A percentile compares a stretch with the other conserved stretches of the same genome.
phyloP scores from a whole-genome alignment of 495 filamentous ascomycete genomes.

The Aspergillus sclerotioniger region DNA sequence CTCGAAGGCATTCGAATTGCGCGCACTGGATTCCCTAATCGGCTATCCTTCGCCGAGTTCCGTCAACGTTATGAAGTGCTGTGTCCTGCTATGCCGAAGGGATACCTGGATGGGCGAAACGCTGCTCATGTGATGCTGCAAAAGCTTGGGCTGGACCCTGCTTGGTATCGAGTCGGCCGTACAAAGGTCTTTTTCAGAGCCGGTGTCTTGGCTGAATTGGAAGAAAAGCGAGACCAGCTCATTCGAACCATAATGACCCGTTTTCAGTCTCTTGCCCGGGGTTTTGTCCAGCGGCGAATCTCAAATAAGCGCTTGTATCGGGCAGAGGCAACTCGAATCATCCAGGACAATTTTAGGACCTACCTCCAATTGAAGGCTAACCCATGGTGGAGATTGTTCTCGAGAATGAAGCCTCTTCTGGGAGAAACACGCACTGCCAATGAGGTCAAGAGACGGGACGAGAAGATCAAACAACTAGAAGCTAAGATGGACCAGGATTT shows the following conservation, averaged over 20 bases:
- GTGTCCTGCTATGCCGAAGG: slow-evolving; percentile 82
- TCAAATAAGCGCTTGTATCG: slow-evolving; percentile 91
- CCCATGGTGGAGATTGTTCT: slow-evolving; percentile 95
- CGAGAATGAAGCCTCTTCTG: slow-evolving; percentile 92
- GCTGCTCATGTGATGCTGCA: slow-evolving; percentile 85
- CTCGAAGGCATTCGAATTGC: slow-evolving; percentile 97
- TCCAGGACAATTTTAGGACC: slow-evolving; percentile 87
- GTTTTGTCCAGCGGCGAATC: slow-evolving; percentile 82
- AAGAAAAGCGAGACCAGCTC: slow-evolving; percentile 89
- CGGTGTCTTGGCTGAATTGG: slow-evolving; percentile 92
- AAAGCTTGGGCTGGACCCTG: slow-evolving; percentile 76
- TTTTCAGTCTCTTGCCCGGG: slow-evolving; percentile 91
- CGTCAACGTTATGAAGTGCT: slow-evolving; percentile 97
- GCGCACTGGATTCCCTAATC: slow-evolving; percentile 96
- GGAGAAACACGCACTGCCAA: slow-evolving; percentile 86
- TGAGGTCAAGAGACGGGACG: slow-evolving; percentile 91
- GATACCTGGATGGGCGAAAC: slow-evolving; percentile 85
- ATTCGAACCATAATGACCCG: slow-evolving; percentile 88
- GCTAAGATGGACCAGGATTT: slow-evolving; percentile 76
- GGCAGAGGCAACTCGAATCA: slow-evolving; percentile 90
- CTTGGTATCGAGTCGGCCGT: slow-evolving; percentile 87
- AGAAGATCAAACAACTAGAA: slow-evolving; percentile 83
- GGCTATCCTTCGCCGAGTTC: slow-evolving; percentile 90
- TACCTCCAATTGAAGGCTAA: slow-evolving; percentile 85
- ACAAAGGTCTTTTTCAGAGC: slow-evolving; percentile 99